These are phyloP conservation scores for Kalmusia sp. DNA, from an alignment of 2,329 filamentous ascomycete genomes.

Conservation along the genomic window DNA sequence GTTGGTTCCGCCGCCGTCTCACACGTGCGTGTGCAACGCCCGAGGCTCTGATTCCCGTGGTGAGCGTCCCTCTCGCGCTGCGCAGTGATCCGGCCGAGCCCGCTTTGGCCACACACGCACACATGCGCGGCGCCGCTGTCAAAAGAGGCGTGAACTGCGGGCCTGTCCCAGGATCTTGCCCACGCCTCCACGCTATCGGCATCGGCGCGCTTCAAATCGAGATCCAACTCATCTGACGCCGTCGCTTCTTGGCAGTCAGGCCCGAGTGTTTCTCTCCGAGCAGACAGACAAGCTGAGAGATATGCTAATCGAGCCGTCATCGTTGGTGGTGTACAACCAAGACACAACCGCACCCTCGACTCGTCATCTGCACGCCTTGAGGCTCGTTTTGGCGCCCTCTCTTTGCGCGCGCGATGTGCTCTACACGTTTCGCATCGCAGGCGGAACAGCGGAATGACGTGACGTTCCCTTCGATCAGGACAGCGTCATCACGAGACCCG, in stretches of 20 bases:
- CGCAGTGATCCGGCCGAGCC: neutral
- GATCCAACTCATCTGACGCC: constrained; percentile 15
- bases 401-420: no score
- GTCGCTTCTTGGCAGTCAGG: constrained; percentile 1
- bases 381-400: no score
- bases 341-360: no score
- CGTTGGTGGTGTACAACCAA: no score
- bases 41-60: neutral
- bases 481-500: constrained; percentile 8
- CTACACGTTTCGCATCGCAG: no score
- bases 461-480: neutral
- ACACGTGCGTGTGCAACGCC: no score
- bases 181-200: constrained; percentile 16
- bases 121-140: constrained; percentile 12
- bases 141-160: constrained; percentile 15
- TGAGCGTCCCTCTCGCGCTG: constrained; percentile 7
- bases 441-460: constrained; percentile 4
- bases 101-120: neutral
- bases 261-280: neutral
- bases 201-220: constrained; percentile 13
- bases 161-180: constrained; percentile 12
- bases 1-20: no score
- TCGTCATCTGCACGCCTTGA: no score
- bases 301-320: no score
- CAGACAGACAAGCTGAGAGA: neutral